phyloP scores from a whole-genome alignment of 768 basidiomycete species.

The Rhizopogon vesiculosus region DNA sequence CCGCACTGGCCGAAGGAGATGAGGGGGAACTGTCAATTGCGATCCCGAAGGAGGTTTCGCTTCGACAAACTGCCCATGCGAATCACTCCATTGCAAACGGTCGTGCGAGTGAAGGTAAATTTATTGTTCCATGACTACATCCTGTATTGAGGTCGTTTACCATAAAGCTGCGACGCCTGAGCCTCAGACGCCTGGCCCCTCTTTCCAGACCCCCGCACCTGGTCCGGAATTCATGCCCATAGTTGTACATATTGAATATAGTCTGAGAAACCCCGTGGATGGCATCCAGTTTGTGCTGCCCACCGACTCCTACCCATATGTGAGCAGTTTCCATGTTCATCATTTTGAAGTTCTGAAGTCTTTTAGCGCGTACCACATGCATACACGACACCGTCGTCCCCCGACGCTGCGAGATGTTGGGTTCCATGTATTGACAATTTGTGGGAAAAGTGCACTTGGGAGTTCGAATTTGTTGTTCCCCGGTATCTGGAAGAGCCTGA shows the following conservation, averaged over 20 bases:
- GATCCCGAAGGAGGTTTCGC: conserved; percentile 67
- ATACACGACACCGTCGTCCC: conserved; percentile 82
- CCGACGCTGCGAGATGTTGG: conserved; percentile 95
- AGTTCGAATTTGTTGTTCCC: conserved; percentile 94
- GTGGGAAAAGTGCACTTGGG: conserved; percentile 98
- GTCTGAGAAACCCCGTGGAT: conserved; percentile 75
- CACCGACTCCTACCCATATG: conserved; percentile 78
- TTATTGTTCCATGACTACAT: background rate
- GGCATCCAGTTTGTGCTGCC: conserved; percentile 83
- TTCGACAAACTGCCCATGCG: conserved; percentile 54
- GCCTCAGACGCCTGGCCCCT: conserved; percentile 60
- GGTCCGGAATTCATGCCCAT: conserved; percentile 73
- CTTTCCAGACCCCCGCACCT: conserved; percentile 27
- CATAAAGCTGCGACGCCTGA: conserved; percentile 71
- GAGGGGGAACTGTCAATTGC: conserved; percentile 94
- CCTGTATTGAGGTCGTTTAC: conserved; percentile 5
- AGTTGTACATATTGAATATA: conserved; percentile 72
- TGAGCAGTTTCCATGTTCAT: conserved; percentile 36
- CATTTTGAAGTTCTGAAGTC: conserved; percentile 11
- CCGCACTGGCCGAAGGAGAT: conserved; percentile 85
- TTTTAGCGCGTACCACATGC: conserved; percentile 86
- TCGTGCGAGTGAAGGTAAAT: conserved; percentile 53
- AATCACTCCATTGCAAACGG: conserved; percentile 30
- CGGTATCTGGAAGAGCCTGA: conserved; percentile 63
- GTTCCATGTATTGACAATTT: conserved; percentile 94